Evolutionary conservation across 2,329 filamentous ascomycete species (phyloP), one percentile per base, ranked within the genome.

Genomic region (Paraphaeosphaeria minitans): DNA sequence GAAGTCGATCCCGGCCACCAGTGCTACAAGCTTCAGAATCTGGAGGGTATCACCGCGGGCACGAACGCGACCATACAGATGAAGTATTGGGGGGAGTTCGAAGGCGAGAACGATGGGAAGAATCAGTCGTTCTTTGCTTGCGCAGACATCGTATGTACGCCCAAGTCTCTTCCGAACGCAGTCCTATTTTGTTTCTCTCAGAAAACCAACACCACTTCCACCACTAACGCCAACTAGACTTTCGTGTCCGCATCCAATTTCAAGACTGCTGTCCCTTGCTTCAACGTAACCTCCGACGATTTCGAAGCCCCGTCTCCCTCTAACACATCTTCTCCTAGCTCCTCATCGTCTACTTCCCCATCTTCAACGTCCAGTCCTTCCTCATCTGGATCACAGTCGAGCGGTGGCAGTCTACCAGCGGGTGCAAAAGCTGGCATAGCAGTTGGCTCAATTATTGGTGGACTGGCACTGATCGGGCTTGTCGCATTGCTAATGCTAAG

Each of bases 41-140:
- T 70, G 7, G 67, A 70, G 16, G 75, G 75, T 27, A 70, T 77
- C 6, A 63, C 69, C 2, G 71, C 73, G 2, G 79, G 78, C 9
- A 67, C 70, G 13, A 82, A 82, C 58, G 80, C 80, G 2, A 82
- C 80, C 1, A 75, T 81, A 48, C 79, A 81, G 58, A 69, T 82
- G 35, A 76, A 75, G 47, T 82, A 82, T 62, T 75, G 73, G 50
- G 74, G 77, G 0, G 77, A 78, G 21, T 78, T 75, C 35, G 79
- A 79, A 35, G 74, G 72, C 5, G 75, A 78, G 42, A 74, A 73
- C 29, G 77, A 79, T 29, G 69, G 70, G 10, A 68, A 66, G 1
- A 73, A 73, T 54, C 69, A 79, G 58, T 80, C 78, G 0, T 82
- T 78, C 67, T 82, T 81, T 61, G 80, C 80, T 8, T 83, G 80